These are phyloP conservation scores for Trifolium pratense DNA, from an alignment of 306 rosid species.

Conservation along the genomic window DNA sequence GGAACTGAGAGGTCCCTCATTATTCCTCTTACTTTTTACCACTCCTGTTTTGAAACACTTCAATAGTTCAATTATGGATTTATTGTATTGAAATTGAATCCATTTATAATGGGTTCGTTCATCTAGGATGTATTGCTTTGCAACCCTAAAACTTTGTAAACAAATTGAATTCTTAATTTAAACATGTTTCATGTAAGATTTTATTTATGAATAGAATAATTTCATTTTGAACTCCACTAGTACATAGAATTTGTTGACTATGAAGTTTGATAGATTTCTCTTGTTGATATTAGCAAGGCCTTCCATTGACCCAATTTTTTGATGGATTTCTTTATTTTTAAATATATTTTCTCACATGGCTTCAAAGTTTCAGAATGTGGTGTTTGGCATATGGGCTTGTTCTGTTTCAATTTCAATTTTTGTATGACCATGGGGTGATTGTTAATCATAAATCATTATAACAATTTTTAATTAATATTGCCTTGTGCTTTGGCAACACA, in stretches of 20 bases:
- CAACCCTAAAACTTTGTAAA: not conserved
- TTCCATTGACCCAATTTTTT: not conserved
- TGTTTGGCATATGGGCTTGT: not conserved
- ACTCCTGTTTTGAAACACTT: conserved; percentile 20
- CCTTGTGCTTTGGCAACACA: conserved; percentile 27
- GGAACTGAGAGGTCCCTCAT: not conserved
- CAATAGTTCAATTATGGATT: not conserved
- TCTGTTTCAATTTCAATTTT: conserved; percentile 20
- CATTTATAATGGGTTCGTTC: not conserved
- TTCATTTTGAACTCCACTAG: conserved; percentile 21
- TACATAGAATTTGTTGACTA: not conserved
- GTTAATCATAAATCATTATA: not conserved
- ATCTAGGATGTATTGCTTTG: conserved; percentile 17
- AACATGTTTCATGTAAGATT: not conserved
- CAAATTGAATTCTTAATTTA: not conserved
- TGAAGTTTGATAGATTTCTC: not conserved
- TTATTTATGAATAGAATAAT: not conserved
- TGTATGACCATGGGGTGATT: not conserved
- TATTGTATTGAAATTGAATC: not conserved
- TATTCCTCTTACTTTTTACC: conserved; percentile 3
- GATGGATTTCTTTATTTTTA: not conserved
- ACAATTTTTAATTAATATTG: not conserved
- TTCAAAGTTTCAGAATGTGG: conserved; percentile 1
- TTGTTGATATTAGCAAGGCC: not conserved
- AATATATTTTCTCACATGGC: conserved; percentile 15